A percentile compares a stretch with the other conserved stretches of the same genome.
Conservation (phyloP, 257 asterid genomes). For the Scutellaria minor region DNA sequence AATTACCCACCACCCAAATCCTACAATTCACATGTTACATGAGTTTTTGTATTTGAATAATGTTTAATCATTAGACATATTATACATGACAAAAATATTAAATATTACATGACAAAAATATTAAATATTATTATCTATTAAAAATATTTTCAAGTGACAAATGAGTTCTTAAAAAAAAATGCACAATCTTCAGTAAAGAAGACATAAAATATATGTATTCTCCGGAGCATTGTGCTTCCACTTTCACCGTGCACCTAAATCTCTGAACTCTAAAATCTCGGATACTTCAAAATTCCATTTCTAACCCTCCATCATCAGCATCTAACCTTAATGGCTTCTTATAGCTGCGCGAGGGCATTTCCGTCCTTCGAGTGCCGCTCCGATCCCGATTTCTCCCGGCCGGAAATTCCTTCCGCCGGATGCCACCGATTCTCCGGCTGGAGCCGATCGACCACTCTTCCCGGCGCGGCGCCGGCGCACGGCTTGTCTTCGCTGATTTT, state of each 20-base stretch:
- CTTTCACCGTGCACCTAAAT: not conserved
- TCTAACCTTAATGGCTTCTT: constrained; percentile 59
- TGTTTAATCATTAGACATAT: too few species aligned
- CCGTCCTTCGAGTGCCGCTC: constrained; percentile 68
- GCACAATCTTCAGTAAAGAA: too few species aligned
- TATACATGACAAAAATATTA: too few species aligned
- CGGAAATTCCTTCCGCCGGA: constrained; percentile 49
- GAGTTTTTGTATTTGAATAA: too few species aligned
- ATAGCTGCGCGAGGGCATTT: constrained; percentile 52
- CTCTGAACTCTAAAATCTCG: not conserved
- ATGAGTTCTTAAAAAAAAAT: too few species aligned
- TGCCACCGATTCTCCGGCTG: constrained; percentile 34
- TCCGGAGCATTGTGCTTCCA: too few species aligned
- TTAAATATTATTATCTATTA: too few species aligned
- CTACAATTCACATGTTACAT: too few species aligned
- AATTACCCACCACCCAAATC: too few species aligned
- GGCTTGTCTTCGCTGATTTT: constrained; percentile 62
- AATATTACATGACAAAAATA: too few species aligned
- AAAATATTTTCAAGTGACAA: too few species aligned
- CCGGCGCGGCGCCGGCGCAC: constrained; percentile 37
- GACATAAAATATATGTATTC: too few species aligned
- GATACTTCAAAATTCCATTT: not conserved
- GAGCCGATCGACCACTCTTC: constrained; percentile 31
- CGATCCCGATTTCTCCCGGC: constrained; percentile 57
- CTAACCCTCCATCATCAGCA: constrained; percentile 9